A percentile compares a stretch with the other conserved stretches of the same genome.
phyloP scores from a whole-genome alignment of 768 basidiomycete genomes.

The Suillus hirtellus region DNA sequence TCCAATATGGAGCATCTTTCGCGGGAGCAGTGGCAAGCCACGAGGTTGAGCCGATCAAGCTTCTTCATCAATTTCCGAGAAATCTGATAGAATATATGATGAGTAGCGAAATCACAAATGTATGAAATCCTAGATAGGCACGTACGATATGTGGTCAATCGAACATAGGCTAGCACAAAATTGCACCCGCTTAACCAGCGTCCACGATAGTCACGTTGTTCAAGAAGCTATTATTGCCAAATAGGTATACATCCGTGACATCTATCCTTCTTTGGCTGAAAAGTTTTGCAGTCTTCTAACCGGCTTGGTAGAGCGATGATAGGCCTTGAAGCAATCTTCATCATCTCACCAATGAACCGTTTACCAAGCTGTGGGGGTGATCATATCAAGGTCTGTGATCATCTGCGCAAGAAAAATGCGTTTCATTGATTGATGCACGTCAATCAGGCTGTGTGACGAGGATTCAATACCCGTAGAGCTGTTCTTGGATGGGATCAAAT shows the following conservation, averaged over 20 bases:
- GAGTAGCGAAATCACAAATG: neutral
- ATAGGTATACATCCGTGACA: neutral
- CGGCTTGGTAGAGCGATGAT: neutral
- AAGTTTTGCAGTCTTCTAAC: neutral
- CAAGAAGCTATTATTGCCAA: constrained; percentile 1
- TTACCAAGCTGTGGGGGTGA: neutral
- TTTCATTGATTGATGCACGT: neutral
- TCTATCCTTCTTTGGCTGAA: constrained; percentile 2
- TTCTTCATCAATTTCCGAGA: neutral
- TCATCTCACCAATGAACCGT: neutral
- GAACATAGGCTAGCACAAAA: neutral
- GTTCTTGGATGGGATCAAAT: too few relatives aligned
- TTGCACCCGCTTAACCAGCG: neutral
- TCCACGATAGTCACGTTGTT: neutral
- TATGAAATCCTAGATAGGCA: constrained; percentile 1
- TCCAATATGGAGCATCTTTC: neutral
- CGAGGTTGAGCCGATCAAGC: neutral
- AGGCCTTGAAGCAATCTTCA: neutral
- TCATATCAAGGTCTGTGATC: neutral
- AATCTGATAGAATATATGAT: neutral
- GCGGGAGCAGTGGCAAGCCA: neutral
- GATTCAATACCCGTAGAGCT: neutral
- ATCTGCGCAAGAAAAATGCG: neutral
- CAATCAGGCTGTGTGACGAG: neutral
- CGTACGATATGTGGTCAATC: neutral